Percentiles rank a stretch among this genome's conserved stretches.
phyloP scores from a whole-genome alignment of 352 stramenopile species.

The Pythium rhizo-oryzae region DNA sequence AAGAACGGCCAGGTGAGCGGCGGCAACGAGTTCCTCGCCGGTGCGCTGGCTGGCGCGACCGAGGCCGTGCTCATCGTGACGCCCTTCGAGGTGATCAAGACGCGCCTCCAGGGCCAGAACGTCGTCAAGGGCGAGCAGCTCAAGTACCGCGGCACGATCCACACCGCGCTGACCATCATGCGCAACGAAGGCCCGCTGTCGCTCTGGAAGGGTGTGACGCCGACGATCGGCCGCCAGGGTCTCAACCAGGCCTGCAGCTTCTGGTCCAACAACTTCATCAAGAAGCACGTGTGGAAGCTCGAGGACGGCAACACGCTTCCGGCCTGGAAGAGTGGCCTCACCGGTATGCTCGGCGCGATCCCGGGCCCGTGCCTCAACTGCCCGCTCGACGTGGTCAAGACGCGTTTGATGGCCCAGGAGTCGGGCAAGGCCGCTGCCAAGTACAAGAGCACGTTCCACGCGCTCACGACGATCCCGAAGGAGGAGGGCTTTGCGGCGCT shows the following conservation, averaged over 20 bases:
- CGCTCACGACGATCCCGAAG: slow-evolving; percentile 90
- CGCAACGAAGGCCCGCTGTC: slow-evolving; percentile 93
- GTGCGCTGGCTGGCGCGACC: slow-evolving; percentile 92
- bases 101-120: slow-evolving; percentile 95
- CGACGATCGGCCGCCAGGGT: slow-evolving; percentile 97
- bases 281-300: slow-evolving; percentile 85
- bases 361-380: slow-evolving; percentile 90
- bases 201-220: slow-evolving; percentile 96
- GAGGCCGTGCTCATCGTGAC: slow-evolving; percentile 97
- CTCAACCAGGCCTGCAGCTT: slow-evolving; percentile 99
- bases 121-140: slow-evolving; percentile 74
- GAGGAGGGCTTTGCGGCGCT: slow-evolving; percentile 95
- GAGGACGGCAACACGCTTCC: slow-evolving; percentile 88
- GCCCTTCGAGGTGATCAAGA: slow-evolving; percentile 99
- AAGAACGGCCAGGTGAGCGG: slow-evolving; percentile 83
- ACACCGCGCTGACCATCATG: slow-evolving; percentile 93
- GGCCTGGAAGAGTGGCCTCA: slow-evolving; percentile 95
- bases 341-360: slow-evolving; percentile 90
- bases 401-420: slow-evolving; percentile 92
- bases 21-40: slow-evolving; percentile 86
- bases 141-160: slow-evolving; percentile 90
- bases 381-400: slow-evolving; percentile 98
- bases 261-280: slow-evolving; percentile 96
- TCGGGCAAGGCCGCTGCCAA: slow-evolving; percentile 88
- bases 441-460: slow-evolving; percentile 94